Evolutionary conservation across 139 green algal species (phyloP).

Genomic region (Trebouxia sp.): DNA sequence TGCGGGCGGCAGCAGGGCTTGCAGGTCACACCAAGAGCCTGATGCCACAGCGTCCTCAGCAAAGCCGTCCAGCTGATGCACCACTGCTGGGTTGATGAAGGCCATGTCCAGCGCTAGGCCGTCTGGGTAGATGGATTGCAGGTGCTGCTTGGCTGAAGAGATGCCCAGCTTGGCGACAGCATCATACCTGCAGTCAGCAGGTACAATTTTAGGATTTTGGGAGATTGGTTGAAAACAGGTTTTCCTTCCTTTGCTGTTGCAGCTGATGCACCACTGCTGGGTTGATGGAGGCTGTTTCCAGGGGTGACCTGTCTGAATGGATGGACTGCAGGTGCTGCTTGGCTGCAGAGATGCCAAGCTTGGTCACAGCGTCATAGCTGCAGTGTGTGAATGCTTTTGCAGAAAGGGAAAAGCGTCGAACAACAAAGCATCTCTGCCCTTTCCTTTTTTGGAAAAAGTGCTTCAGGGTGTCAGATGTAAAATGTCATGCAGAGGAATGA

Average conservation of each 20-base stretch:
- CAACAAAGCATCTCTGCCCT: no score
- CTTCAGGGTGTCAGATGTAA: no score
- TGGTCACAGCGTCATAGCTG: conserved; percentile 67
- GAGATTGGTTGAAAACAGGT: no score
- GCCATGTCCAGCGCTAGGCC: conserved; percentile 62
- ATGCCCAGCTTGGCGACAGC: conserved; percentile 67
- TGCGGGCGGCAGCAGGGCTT: conserved; percentile 49
- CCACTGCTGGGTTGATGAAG: conserved; percentile 62
- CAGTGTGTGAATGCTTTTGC: no score
- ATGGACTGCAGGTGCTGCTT: conserved; percentile 51
- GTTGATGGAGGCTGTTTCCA: conserved; percentile 68
- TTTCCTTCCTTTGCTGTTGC: no score
- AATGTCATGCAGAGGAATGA: no score
- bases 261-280: conserved; percentile 59
- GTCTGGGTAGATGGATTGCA: conserved; percentile 66
- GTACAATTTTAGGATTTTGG: neutral
- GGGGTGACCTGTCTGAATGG: conserved; percentile 65
- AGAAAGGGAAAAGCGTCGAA: no score
- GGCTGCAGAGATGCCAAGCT: conserved; percentile 57
- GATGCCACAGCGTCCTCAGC: conserved; percentile 55
- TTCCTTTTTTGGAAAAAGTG: no score
- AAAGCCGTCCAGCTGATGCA: conserved; percentile 61
- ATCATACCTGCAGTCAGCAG: conserved; percentile 57
- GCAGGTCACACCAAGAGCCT: conserved; percentile 50
- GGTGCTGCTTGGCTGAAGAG: conserved; percentile 43